Conservation (phyloP, 805 yeast species). For the Tetrapisispora taiwanensis region DNA sequence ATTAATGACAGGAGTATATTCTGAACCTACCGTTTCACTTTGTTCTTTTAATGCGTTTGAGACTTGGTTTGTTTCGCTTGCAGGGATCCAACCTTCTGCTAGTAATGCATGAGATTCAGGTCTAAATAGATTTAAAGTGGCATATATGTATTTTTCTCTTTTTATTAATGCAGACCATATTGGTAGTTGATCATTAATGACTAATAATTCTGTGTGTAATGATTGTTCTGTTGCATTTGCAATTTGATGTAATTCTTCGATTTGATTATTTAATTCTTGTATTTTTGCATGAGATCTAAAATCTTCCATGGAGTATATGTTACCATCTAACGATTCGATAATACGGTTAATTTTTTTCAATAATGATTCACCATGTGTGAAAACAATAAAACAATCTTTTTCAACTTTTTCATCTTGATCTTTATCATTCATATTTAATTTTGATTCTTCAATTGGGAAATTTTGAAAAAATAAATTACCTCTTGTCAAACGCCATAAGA, state of each 20-base stretch:
- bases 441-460: conserved; percentile 57
- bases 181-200: conserved; percentile 63
- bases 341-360: conserved; percentile 66
- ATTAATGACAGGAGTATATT: conserved; percentile 46
- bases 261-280: conserved; percentile 35
- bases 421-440: conserved; percentile 27
- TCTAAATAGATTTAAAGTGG: conserved; percentile 65
- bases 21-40: conserved; percentile 25
- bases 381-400: conserved; percentile 78
- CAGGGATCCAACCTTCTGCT: conserved; percentile 96
- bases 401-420: conserved; percentile 48
- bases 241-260: conserved; percentile 51
- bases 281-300: conserved; percentile 29
- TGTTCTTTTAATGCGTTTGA: conserved; percentile 52
- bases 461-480: conserved; percentile 80
- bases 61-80: conserved; percentile 58
- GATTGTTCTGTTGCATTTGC: conserved; percentile 57
- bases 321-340: conserved; percentile 84
- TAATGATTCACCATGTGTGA: conserved; percentile 80
- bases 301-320: conserved; percentile 39
- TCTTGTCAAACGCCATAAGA: conserved; percentile 85
- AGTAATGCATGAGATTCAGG: conserved; percentile 78
- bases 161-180: conserved; percentile 61
- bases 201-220: conserved; percentile 64
- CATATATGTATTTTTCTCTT: conserved; percentile 76